Evolutionary conservation across 805 yeast genomes (phyloP).

Genomic region (Nakazawaea holstii): DNA sequence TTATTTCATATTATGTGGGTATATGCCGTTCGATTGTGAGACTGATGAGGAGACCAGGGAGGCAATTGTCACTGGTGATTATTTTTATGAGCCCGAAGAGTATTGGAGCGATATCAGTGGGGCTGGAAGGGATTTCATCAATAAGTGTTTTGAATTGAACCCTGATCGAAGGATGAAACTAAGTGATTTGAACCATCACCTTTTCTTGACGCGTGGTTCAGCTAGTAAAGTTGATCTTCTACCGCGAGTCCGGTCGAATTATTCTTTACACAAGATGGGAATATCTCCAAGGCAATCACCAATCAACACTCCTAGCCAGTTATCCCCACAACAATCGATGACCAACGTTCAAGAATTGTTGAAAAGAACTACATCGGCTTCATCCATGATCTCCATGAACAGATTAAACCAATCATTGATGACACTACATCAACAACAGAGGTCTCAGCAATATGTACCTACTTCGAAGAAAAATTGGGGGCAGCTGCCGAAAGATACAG

Average conservation of each 20-base stretch:
- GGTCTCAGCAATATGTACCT: slow-evolving; percentile 2
- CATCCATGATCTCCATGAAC: slow-evolving; percentile 9
- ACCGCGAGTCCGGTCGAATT: slow-evolving; percentile 10
- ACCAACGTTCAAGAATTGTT: slow-evolving; percentile 7
- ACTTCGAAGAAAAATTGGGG: not conserved
- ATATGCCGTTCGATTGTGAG: slow-evolving; percentile 87
- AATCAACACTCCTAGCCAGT: slow-evolving; percentile 4
- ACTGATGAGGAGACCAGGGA: slow-evolving; percentile 82
- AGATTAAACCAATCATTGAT: slow-evolving; percentile 4
- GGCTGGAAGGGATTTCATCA: slow-evolving; percentile 57
- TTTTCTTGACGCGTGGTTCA: slow-evolving; percentile 30
- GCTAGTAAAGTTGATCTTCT: slow-evolving; percentile 5
- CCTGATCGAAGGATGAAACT: slow-evolving; percentile 44
- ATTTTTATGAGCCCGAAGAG: slow-evolving; percentile 77
- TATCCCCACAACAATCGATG: slow-evolving; percentile 9
- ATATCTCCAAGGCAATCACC: slow-evolving; percentile 12
- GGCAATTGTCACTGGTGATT: slow-evolving; percentile 61
- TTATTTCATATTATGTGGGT: slow-evolving; percentile 77
- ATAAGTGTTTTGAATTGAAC: slow-evolving; percentile 51
- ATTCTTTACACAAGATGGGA: slow-evolving; percentile 10
- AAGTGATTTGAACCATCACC: slow-evolving; percentile 76
- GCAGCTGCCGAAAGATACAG: not conserved
- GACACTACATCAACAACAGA: slow-evolving; percentile 3
- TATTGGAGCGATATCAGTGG: slow-evolving; percentile 73
- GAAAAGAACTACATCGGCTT: slow-evolving; percentile 5